Percentiles rank a stretch among this genome's conserved stretches.
Evolutionary conservation across 179 eudicot genomes (phyloP).

Genomic region (Corrigiola litoralis): DNA sequence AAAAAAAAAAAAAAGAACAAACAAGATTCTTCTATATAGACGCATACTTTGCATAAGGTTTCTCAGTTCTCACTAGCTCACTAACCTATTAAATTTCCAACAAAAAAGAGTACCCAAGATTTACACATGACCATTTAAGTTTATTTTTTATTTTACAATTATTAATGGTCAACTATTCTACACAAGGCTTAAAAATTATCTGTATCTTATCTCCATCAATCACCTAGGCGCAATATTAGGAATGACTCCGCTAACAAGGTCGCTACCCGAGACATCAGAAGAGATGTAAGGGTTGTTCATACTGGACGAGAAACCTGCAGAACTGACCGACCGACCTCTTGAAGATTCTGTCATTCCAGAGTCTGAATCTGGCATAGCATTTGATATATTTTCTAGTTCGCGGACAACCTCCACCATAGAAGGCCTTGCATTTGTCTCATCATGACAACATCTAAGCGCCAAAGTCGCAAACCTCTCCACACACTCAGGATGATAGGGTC

Average conservation of each 20-base stretch:
- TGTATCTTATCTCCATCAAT: no score
- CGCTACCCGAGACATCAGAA: conserved; percentile 40
- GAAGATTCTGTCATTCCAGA: conserved; percentile 21
- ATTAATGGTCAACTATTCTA: no score
- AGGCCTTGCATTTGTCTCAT: conserved; percentile 56
- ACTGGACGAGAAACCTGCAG: conserved; percentile 14
- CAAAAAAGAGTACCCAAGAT: no score
- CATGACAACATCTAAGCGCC: conserved; percentile 65
- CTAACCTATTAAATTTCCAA: no score
- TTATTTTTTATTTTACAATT: no score
- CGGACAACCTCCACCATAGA: conserved; percentile 64
- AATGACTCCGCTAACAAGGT: conserved; percentile 59
- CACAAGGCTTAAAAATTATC: no score
- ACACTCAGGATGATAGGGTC: conserved; percentile 60
- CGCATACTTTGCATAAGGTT: no score
- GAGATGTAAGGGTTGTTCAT: conserved; percentile 33
- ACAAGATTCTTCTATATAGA: no score
- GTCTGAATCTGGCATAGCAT: conserved; percentile 48
- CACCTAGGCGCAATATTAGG: conserved; percentile 50
- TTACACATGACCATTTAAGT: no score
- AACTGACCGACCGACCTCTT: neutral
- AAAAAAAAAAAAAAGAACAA: no score
- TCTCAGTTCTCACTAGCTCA: no score
- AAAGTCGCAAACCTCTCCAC: conserved; percentile 47
- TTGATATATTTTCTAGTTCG: conserved; percentile 52